Evolutionary conservation across 1,284 basidiomycete species (phyloP), one percentile per base, ranked within the genome.

Genomic region (Marasmius tenuissimus): DNA sequence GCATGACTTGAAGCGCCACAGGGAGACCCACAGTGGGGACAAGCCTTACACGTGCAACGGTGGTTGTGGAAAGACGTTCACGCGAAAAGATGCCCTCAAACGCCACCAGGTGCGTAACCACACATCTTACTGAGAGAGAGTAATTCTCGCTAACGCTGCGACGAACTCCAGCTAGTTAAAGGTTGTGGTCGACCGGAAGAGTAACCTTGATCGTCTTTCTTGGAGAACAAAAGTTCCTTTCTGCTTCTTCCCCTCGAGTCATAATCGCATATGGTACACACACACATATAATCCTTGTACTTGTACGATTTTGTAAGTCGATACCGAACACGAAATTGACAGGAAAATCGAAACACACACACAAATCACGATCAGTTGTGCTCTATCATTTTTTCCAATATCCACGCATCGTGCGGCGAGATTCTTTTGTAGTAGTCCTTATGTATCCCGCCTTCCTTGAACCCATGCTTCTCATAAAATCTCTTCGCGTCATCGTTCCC

Each of bases 351-450:
- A 27, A 38, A 54, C 58, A 55, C 48, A 59, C 61, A 55, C 61
- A 48, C 57, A 18, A 27, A 20, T 22, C 40, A 58, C 57, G 34
- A 42, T 60, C 57, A 38, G 45, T 57, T 58, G 58, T 62, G 48
- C 66, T 68, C 57, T 53, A 85, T 72, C 42, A 71, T 71, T 70
- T 81, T 85, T 73, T 92, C 87, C 54, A 93, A 80, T 64, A 93
- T 80, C 92, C 92, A 93, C 27, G 91, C 92, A 67, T 88, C 88
- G 65, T 83, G 85, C 34, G 92, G 92, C 40, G 74, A 77, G 57
- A 93, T 89, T 73, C 90, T 93, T 75, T 91, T 92, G 81, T 94
- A 94, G 74, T 94, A 94, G 61, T 85, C 81, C 69, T 88, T 79
- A 59, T 86, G 84, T 45, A 89, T 66, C 37, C 81, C 82, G 20